Percentiles rank a stretch among this genome's conserved stretches.
phyloP scores from a whole-genome alignment of 225 moss, liverwort and hornwort species.

The Rhytidiadelphus loreus region DNA sequence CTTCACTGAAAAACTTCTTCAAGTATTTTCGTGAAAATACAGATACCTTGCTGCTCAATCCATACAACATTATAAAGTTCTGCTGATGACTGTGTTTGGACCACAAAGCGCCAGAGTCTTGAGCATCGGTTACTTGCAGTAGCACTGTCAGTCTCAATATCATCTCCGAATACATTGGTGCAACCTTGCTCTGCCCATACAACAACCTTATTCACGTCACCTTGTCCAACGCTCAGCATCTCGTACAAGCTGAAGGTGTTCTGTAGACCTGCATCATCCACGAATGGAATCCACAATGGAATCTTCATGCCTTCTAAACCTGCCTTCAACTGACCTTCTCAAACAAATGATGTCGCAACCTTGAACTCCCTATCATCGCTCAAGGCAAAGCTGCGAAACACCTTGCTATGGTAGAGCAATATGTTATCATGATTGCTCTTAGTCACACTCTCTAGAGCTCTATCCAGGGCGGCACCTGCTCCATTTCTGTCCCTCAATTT shows the following conservation, averaged over 20 bases:
- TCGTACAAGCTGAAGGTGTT: conserved; percentile 2
- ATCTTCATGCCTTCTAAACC: not conserved
- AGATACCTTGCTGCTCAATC: not conserved
- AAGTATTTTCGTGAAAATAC: not conserved
- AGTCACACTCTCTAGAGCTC: not conserved
- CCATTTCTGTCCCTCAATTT: not conserved
- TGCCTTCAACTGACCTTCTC: not conserved
- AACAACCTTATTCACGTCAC: conserved; percentile 1
- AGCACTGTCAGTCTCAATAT: not conserved
- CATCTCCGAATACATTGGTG: not conserved
- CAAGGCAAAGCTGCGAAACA: not conserved
- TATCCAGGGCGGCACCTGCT: not conserved
- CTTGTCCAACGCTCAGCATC: not conserved
- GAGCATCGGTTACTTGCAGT: not conserved
- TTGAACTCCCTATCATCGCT: not conserved
- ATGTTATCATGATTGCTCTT: not conserved
- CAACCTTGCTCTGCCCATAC: conserved; percentile 2
- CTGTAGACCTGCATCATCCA: not conserved
- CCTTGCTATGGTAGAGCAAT: not conserved
- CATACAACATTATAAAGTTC: conserved; percentile 3
- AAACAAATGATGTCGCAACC: not conserved
- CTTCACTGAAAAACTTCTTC: not conserved
- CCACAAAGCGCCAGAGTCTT: not conserved
- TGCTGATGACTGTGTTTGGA: not conserved
- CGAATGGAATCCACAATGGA: conserved; percentile 5